phyloP scores from a whole-genome alignment of 257 asterid genomes.

The Solanum pinnatisectum region DNA sequence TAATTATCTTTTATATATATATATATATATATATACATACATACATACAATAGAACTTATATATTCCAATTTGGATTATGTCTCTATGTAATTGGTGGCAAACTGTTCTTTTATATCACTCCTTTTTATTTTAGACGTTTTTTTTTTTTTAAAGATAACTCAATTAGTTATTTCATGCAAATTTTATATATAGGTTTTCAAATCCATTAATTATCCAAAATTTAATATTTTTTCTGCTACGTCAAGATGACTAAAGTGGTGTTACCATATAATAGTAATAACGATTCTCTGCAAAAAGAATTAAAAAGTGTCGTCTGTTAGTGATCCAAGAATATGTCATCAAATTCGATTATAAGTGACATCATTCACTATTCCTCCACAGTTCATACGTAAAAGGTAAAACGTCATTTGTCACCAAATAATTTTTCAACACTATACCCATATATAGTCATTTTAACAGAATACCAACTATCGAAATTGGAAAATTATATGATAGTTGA shows the following conservation, averaged over 20 bases:
- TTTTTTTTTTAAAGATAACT: background rate
- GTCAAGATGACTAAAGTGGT: background rate
- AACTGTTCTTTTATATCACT: background rate
- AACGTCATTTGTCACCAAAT: background rate
- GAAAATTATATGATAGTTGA: background rate
- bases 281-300: background rate
- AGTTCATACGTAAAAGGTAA: background rate
- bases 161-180: background rate
- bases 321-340: background rate
- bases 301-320: background rate
- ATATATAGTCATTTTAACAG: background rate
- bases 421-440: background rate
- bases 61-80: background rate
- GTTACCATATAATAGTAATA: background rate
- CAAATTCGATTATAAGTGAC: background rate
- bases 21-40: too few species aligned
- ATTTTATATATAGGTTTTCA: background rate
- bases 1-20: background rate
- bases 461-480: background rate
- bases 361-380: background rate
- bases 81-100: background rate
- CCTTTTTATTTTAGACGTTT: background rate
- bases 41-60: background rate
- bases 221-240: background rate
- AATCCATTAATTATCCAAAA: background rate